Evolutionary conservation across 1,284 basidiomycete genomes (phyloP), one percentile per base, ranked within the genome.

Genomic region (Moesziomyces parantarcticus): DNA sequence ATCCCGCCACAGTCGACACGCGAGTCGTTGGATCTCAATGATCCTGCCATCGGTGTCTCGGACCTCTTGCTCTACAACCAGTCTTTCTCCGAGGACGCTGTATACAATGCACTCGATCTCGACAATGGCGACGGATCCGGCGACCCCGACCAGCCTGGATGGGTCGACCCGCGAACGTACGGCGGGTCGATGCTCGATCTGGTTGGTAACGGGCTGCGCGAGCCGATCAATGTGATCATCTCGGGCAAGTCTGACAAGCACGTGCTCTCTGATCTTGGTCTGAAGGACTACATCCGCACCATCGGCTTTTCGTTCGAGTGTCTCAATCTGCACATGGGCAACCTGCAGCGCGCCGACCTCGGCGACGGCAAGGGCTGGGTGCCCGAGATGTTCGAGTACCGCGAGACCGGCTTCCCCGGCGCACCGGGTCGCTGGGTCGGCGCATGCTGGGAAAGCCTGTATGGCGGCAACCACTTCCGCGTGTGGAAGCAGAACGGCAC

Each of bases 181-280:
- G 67, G 67, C 11, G 80, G 80, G 1, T 77, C 73, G 40, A 81
- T 81, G 79, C 66, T 82, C 43, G 80, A 82, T 49, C 51, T 23
- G 86, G 88, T 55, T 81, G 86, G 36, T 91, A 93, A 20, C 90
- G 92, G 92, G 9, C 88, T 92, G 55, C 92, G 92, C 42, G 95
- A 97, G 85, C 95, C 94, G 3, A 85, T 97, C 58, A 97, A 98
- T 76, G 87, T 89, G 57, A 93, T 97, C 80, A 85, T 97, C 32
- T 91, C 92, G n/a, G 91, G 88, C 23, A 87, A 90, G 45, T 96
- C 93, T 2, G 92, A 94, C 77, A 73, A 86, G 1, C 86, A 85
- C 3, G 90, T 97, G 1, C 87, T 97, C 43, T 87, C 88, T 16
- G 89, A 91, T 75, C 85, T 86, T 22, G 94, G 94, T 0, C 85